Conservation (phyloP, 768 basidiomycete genomes). For the Mrakia frigida region DNA sequence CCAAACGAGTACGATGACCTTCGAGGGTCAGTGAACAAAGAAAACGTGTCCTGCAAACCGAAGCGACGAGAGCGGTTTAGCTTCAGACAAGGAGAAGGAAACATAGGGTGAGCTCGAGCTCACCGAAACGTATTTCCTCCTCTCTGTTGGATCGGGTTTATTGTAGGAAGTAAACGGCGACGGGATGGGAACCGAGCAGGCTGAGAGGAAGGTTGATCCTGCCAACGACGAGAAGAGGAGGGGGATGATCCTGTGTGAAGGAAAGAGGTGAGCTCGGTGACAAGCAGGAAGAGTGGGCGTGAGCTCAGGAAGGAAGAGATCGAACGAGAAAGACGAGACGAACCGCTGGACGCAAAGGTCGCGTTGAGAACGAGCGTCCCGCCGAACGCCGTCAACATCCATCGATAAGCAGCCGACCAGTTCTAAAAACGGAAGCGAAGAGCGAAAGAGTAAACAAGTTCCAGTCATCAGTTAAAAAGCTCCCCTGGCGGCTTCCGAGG, state of each 20-base stretch:
- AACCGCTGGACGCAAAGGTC: constrained; percentile 40
- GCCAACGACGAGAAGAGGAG: too few relatives aligned
- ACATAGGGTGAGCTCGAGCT: neutral
- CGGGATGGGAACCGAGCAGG: neutral
- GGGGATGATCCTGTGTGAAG: neutral
- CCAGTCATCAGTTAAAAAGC: neutral
- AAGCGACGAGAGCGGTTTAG: too few relatives aligned
- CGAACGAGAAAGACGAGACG: constrained; percentile 29
- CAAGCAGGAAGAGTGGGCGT: too few relatives aligned
- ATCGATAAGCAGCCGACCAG: constrained; percentile 29
- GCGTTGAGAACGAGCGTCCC: constrained; percentile 40
- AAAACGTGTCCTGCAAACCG: too few relatives aligned
- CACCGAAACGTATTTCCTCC: constrained; percentile 45
- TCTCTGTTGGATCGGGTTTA: too few relatives aligned
- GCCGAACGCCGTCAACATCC: constrained; percentile 36
- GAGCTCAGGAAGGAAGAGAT: neutral
- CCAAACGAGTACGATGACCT: too few relatives aligned
- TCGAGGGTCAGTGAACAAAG: too few relatives aligned
- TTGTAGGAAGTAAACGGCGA: too few relatives aligned
- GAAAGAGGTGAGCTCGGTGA: too few relatives aligned
- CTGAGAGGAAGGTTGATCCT: neutral
- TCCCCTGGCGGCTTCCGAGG: neutral
- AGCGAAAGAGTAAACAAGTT: neutral
- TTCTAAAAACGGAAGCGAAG: neutral
- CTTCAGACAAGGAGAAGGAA: too few relatives aligned